A percentile compares a stretch with the other conserved stretches of the same genome.
phyloP scores from a whole-genome alignment of 164 flowering plant genomes.

The Stephania cephalantha region DNA sequence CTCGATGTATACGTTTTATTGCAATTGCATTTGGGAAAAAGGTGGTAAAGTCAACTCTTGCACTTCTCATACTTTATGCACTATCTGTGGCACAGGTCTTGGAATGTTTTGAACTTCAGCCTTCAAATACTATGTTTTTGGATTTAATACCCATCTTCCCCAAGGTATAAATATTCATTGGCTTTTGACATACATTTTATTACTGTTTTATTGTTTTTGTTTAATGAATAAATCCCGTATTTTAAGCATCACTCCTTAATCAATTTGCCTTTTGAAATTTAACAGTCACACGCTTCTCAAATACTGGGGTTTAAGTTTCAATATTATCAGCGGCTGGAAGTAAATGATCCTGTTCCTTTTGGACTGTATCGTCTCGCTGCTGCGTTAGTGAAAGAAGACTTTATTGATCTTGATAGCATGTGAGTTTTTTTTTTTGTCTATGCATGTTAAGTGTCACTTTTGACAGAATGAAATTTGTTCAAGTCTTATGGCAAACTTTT shows the following conservation, averaged over 20 bases:
- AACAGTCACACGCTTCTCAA: conserved; percentile 98
- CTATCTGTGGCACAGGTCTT: conserved; percentile 47
- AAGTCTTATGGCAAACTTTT: neutral
- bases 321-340: conserved; percentile 89
- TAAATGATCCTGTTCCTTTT: conserved; percentile 56
- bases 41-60: neutral
- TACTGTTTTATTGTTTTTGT: neutral
- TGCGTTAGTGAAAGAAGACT: conserved; percentile 69
- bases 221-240: neutral
- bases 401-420: conserved; percentile 95
- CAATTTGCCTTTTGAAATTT: neutral
- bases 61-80: neutral
- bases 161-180: conserved; percentile 44
- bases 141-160: conserved; percentile 93
- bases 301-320: conserved; percentile 97
- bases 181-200: neutral
- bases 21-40: neutral
- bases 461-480: neutral
- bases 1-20: neutral
- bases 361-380: conserved; percentile 89
- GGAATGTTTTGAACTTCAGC: conserved; percentile 95
- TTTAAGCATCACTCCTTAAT: neutral
- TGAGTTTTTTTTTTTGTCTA: conserved; percentile 33
- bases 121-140: conserved; percentile 57
- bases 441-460: neutral